Evolutionary conservation across 306 rosid species (phyloP).

Genomic region (Cucurbita ficifolia): DNA sequence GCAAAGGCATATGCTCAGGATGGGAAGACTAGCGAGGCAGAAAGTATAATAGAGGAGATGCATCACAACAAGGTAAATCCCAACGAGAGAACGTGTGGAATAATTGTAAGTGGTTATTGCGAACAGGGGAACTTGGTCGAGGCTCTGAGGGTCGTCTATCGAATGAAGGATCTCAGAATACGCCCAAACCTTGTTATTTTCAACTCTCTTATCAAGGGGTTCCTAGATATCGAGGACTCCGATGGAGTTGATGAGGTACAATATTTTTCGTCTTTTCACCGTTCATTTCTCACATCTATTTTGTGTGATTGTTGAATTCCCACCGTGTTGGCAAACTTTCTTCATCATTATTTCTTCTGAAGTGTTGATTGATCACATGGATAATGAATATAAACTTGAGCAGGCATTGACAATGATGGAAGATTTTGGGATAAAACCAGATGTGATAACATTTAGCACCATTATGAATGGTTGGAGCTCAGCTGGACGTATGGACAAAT

Average conservation of each 20-base stretch:
- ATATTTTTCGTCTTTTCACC: background rate
- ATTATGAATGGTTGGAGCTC: slow-evolving; percentile 96
- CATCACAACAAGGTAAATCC: slow-evolving; percentile 40
- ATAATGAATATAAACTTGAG: slow-evolving; percentile 10
- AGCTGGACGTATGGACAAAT: slow-evolving; percentile 65
- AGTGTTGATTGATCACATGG: background rate
- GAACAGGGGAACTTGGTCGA: slow-evolving; percentile 73
- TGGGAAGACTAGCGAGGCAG: slow-evolving; percentile 59
- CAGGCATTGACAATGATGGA: slow-evolving; percentile 91
- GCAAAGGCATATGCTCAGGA: slow-evolving; percentile 79
- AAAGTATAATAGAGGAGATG: slow-evolving; percentile 60
- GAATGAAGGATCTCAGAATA: slow-evolving; percentile 67
- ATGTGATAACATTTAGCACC: slow-evolving; percentile 90
- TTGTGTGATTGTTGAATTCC: background rate
- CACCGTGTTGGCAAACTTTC: background rate
- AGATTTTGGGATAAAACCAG: slow-evolving; percentile 77
- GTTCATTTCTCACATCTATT: background rate
- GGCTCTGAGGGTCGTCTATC: slow-evolving; percentile 66
- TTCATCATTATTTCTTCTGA: background rate
- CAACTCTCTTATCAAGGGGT: slow-evolving; percentile 86
- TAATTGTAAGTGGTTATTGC: slow-evolving; percentile 66
- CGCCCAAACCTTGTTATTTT: slow-evolving; percentile 68
- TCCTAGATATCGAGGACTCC: slow-evolving; percentile 50
- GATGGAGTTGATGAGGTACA: slow-evolving; percentile 65
- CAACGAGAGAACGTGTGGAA: slow-evolving; percentile 84